Percentiles rank a stretch among this genome's conserved stretches.
Evolutionary conservation across 257 asterid genomes (phyloP).

Genomic region (Cynanchum wilfordii): DNA sequence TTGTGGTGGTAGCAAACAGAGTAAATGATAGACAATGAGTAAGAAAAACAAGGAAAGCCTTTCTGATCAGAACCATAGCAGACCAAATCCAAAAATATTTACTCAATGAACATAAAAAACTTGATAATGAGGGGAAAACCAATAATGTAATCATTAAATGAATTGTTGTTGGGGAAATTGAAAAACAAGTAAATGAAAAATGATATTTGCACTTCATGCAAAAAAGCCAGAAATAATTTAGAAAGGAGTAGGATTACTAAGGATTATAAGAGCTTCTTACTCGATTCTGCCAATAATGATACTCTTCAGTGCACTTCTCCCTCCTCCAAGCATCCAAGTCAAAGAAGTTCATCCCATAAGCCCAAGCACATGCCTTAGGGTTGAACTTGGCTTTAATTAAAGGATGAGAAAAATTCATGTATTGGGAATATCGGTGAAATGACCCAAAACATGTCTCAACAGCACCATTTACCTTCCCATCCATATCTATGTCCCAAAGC

Average conservation of each 20-base stretch:
- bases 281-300: conserved; percentile 49
- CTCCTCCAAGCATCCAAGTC: conserved; percentile 47
- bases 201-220: not conserved
- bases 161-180: not conserved
- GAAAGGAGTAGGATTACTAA: not conserved
- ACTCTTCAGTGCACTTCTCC: conserved; percentile 42
- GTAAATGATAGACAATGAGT: not conserved
- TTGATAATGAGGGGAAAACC: not conserved
- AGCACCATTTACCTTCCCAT: conserved; percentile 46
- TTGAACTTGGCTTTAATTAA: conserved; percentile 31
- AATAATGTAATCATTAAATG: not conserved
- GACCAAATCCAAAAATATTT: not conserved
- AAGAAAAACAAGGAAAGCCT: not conserved
- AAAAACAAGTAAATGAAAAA: not conserved
- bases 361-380: conserved; percentile 44
- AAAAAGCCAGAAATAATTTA: not conserved
- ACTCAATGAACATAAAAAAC: not conserved
- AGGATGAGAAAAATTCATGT: conserved; percentile 42
- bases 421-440: conserved; percentile 37
- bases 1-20: not conserved
- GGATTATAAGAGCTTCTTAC: conserved; percentile 21
- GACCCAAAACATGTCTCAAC: conserved; percentile 43
- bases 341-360: conserved; percentile 44
- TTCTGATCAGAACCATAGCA: not conserved
- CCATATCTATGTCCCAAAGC: conserved; percentile 41